Evolutionary conservation across 345 rosid species (phyloP), one percentile per base, ranked within the genome.

Genomic region (Salix arbutifolia): DNA sequence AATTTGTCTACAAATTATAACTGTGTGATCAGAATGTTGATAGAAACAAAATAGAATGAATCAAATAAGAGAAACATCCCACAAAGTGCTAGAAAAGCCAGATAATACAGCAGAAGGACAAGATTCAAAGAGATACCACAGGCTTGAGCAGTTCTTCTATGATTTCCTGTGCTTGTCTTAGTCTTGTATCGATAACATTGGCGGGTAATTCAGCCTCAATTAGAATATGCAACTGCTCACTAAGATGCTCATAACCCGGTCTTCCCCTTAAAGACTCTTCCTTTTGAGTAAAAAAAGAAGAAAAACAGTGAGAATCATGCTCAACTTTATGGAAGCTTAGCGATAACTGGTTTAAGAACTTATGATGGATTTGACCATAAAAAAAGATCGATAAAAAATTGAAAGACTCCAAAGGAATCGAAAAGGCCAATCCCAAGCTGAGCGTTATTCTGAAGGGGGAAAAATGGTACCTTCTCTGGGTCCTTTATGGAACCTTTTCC

Each of bases 211-310:
- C 83, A 3, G 79, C 83, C 61, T 80, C 79, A 17, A 80, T 76
- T 75, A 80, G 38, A 42, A 80, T 80, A 60, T 80, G 79, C 48
- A 80, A 73, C 48, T 78, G 79, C 65, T 75, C 83, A 58, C 61
- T 80, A 35, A 80, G 76, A 46, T 80, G 83, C 73, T 80, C 83
- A 7, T 80, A 80, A 18, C 83, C 79, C 30, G 79, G 79, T 44
- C 76, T 80, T 40, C 83, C 83, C 35, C 79, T 75, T 33, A 80
- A 42, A 30, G 62, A 46, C 46, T 80, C 79, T 64, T 80, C 83
- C 83, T 75, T 33, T 56, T 16, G 21, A 71, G 44, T 56, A 21
- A 71, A 35, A 35, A 37, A 14, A 31, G 12, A 74, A 16, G 30
- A 46, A 74, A 46, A 25, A 66, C 40, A 44, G n/a, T 40, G 26